These are phyloP conservation scores for Solanum verrucosum DNA, from an alignment of 257 asterid species.

Conservation along the genomic window DNA sequence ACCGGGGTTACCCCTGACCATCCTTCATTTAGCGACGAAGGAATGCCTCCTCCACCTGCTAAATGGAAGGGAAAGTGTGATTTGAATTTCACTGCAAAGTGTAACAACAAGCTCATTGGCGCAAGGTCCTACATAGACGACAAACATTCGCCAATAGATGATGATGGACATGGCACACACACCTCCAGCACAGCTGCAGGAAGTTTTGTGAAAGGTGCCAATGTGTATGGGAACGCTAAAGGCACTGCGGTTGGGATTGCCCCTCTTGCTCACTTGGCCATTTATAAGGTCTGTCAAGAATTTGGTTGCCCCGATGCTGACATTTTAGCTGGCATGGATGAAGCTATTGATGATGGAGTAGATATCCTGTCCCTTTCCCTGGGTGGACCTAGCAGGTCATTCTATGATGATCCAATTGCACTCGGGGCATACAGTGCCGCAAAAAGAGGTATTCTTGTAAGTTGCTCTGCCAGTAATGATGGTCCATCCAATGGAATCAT, in stretches of 20 bases:
- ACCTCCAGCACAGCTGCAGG: conserved; percentile 51
- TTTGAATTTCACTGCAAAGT: neutral
- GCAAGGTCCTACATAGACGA: neutral
- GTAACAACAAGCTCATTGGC: conserved; percentile 47
- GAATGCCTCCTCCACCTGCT: conserved; percentile 42
- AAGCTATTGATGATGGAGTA: conserved; percentile 29
- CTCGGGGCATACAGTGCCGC: conserved; percentile 31
- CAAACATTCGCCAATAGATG: conserved; percentile 6
- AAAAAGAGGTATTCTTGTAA: conserved; percentile 34
- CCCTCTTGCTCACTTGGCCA: conserved; percentile 47
- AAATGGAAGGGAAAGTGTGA: conserved; percentile 45
- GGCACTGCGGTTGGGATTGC: conserved; percentile 46
- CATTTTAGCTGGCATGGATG: conserved; percentile 40
- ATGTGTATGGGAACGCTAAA: conserved; percentile 29
- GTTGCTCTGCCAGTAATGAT: conserved; percentile 18
- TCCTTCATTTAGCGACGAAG: conserved; percentile 40
- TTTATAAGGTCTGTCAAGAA: conserved; percentile 23
- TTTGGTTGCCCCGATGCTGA: neutral
- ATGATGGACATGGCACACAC: conserved; percentile 44
- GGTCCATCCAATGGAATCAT: conserved; percentile 4
- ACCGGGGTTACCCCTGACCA: conserved; percentile 27
- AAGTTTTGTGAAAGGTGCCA: conserved; percentile 33
- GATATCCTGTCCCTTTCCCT: conserved; percentile 28
- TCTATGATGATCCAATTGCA: conserved; percentile 11
- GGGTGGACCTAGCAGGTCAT: neutral